phyloP scores from a whole-genome alignment of 108 stramenopile genomes.

The Skeletonema costatum region DNA sequence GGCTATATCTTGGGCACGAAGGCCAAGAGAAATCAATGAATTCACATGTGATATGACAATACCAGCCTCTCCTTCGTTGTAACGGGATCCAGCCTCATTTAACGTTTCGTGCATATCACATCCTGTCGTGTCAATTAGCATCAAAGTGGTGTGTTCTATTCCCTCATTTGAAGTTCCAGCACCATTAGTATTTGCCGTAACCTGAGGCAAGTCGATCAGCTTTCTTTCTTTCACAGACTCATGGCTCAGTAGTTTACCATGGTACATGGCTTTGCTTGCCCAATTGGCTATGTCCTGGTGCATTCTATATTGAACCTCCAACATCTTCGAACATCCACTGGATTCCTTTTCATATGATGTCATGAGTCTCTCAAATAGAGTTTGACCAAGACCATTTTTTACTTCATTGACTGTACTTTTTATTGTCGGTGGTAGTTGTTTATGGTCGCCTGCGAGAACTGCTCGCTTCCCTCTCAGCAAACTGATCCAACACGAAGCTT shows the following conservation, averaged over 20 bases:
- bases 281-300: conserved; percentile 90
- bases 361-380: conserved; percentile 96
- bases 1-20: conserved; percentile 83
- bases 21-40: conserved; percentile 65
- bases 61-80: conserved; percentile 81
- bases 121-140: conserved; percentile 94
- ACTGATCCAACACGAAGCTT: conserved; percentile 90
- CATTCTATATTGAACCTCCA: conserved; percentile 98
- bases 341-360: conserved; percentile 47
- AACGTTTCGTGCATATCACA: conserved; percentile 87
- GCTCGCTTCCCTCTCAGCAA: neutral
- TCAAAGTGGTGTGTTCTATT: conserved; percentile 52
- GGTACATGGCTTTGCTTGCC: conserved; percentile 92
- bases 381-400: conserved; percentile 72
- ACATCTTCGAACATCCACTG: conserved; percentile 71
- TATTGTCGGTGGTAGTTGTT: conserved; percentile 97
- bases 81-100: conserved; percentile 78
- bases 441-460: conserved; percentile 81
- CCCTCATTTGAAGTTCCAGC: conserved; percentile 9
- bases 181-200: conserved; percentile 20
- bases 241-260: conserved; percentile 66
- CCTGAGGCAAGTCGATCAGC: conserved; percentile 49
- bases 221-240: conserved; percentile 59
- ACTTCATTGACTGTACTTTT: conserved; percentile 54
- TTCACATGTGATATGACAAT: conserved; percentile 79